phyloP scores from a whole-genome alignment of 257 asterid species.

The Echites panduratus region DNA sequence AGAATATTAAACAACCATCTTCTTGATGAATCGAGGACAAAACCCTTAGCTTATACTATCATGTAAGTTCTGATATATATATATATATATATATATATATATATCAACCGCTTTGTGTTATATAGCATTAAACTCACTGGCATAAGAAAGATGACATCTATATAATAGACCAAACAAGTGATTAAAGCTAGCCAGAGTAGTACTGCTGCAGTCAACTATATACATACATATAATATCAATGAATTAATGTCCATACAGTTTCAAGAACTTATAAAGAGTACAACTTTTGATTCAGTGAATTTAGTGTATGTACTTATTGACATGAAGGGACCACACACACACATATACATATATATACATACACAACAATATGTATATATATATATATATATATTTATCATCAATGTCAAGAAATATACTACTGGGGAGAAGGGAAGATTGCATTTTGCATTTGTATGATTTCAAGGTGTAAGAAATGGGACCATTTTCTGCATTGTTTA shows the following conservation, averaged over 20 bases:
- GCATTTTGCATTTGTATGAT: neutral
- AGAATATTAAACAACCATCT: no score
- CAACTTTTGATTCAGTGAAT: slow-evolving; percentile 8
- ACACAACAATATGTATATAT: neutral
- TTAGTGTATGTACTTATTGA: neutral
- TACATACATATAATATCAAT: neutral
- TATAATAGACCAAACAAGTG: neutral
- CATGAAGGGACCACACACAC: slow-evolving; percentile 3
- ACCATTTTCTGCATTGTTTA: slow-evolving; percentile 5
- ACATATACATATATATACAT: no score
- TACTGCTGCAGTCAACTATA: neutral
- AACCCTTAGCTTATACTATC: no score
- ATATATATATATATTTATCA: neutral
- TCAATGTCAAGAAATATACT: neutral
- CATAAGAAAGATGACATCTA: neutral
- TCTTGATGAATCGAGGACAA: no score
- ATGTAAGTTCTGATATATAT: no score
- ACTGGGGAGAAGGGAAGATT: neutral
- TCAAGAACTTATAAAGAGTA: neutral
- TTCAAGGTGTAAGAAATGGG: neutral
- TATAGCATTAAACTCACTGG: neutral
- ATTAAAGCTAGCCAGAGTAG: neutral
- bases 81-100: neutral
- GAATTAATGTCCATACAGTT: neutral
- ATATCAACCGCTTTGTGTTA: neutral